Evolutionary conservation across 75 land plant species (phyloP), one percentile per base, ranked within the genome.

Genomic region (Adiantum capillusveneris): DNA sequence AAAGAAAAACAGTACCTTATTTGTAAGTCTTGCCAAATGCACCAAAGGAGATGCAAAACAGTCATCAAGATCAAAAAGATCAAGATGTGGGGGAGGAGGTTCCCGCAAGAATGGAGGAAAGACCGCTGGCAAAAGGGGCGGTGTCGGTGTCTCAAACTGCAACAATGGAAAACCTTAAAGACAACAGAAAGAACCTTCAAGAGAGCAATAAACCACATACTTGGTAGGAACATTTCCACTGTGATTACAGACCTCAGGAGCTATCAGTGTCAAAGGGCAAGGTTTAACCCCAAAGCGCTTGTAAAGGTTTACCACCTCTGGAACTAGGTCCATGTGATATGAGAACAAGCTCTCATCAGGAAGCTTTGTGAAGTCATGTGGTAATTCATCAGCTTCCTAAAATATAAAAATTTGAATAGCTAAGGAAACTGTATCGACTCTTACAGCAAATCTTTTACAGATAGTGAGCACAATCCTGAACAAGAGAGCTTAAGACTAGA

Each of bases 301-400:
- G 27, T 73, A 72, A 39, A 73, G 37, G 11, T 54, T 51, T 19
- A 59, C 59, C n/a, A 66, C 69, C 37, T 62, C 71, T 14, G 76
- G 76, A 53, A 67, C 61, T 56, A 73, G 67, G 54, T 73, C 56
- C 20, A 71, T 73, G 31, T 72, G 70, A 42, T 73, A 73, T 57
- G 62, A 37, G 48, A 73, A 73, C 6, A 73, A 53, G 16, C 24
- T 56, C 18, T 67, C 65, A 53, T 73, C 70, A n/a, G 69, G 28
- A 61, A 73, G 76, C 39, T 67, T 64, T 11, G 70, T 62, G 30
- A 73, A 62, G 26, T 73, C 76, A 30, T 60, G 70, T 0, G 76
- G 76, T 25, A 66, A 18, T 26, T 73, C 76, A 29, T 73, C 76
- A 18, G 71, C 70, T 44, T 73, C 76, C 70, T 73, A n/a, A n/a